phyloP scores from a whole-genome alignment of 192 early-diverging fungal species.

The Backusella liffmaniae region DNA sequence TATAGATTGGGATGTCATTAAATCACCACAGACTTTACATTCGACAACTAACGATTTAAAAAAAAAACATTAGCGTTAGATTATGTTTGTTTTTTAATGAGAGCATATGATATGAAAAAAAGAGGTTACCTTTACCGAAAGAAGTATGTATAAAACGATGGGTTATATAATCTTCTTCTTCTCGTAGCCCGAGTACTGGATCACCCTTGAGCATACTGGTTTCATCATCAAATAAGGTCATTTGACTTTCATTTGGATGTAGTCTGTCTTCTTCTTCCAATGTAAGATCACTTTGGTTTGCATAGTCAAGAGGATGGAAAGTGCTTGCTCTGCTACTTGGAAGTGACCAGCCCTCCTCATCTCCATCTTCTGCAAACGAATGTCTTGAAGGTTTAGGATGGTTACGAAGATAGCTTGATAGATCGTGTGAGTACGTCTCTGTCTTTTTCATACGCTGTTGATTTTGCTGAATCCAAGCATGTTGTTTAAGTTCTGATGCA shows the following conservation, averaged over 20 bases:
- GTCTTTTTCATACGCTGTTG: constrained; percentile 17
- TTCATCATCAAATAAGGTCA: constrained; percentile 17
- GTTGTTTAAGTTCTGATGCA: constrained; percentile 68
- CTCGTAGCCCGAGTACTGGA: constrained; percentile 3
- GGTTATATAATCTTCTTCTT: constrained; percentile 27
- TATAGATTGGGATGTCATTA: constrained; percentile 45
- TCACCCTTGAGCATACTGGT: constrained; percentile 28
- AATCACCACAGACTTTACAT: constrained; percentile 48
- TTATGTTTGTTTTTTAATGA: neutral
- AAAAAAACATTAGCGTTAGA: neutral
- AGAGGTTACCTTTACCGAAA: constrained; percentile 51
- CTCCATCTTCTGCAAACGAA: neutral
- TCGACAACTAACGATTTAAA: constrained; percentile 37
- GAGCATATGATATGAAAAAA: neutral
- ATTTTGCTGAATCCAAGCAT: constrained; percentile 73
- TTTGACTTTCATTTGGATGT: constrained; percentile 1
- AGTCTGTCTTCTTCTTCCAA: neutral
- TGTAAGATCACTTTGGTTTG: constrained; percentile 4
- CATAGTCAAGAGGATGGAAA: constrained; percentile 8
- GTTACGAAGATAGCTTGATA: constrained; percentile 12
- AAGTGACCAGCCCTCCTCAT: constrained; percentile 2
- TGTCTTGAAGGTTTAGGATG: neutral
- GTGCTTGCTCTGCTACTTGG: neutral
- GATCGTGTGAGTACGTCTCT: constrained; percentile 12
- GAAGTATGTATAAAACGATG: constrained; percentile 59